Evolutionary conservation across 192 early-diverging fungal species (phyloP).

Genomic region (Gigaspora rosea): DNA sequence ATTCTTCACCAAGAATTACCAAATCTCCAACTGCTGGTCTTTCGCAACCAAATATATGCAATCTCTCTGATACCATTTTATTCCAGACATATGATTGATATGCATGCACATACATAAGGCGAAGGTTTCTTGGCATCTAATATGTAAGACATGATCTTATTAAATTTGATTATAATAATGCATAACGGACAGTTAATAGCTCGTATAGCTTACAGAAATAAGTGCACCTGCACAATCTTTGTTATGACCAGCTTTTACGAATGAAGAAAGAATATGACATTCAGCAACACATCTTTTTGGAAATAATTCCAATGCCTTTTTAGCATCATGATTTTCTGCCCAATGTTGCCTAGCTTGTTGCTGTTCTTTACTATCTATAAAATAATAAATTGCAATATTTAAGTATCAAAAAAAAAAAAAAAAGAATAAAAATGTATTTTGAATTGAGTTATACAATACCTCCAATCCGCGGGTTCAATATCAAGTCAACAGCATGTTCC

Average conservation of each 20-base stretch:
- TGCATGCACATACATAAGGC: slow-evolving; percentile 92
- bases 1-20: slow-evolving; percentile 52
- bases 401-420: background rate
- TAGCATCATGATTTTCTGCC: slow-evolving; percentile 61
- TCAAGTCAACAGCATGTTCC: slow-evolving; percentile 71
- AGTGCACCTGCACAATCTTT: slow-evolving; percentile 66
- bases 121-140: slow-evolving; percentile 81
- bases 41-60: slow-evolving; percentile 63
- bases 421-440: background rate
- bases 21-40: slow-evolving; percentile 84
- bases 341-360: slow-evolving; percentile 70
- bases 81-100: slow-evolving; percentile 98
- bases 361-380: slow-evolving; percentile 63
- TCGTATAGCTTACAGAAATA: slow-evolving; percentile 17
- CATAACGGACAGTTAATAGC: background rate
- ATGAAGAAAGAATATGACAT: slow-evolving; percentile 61
- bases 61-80: slow-evolving; percentile 72
- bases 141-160: background rate
- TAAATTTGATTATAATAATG: background rate
- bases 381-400: background rate
- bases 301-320: slow-evolving; percentile 61
- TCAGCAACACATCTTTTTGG: slow-evolving; percentile 76
- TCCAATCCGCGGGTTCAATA: slow-evolving; percentile 80
- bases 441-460: slow-evolving; percentile 41
- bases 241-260: slow-evolving; percentile 47